phyloP scores from a whole-genome alignment of 805 yeast species.

The Komagataella populi region DNA sequence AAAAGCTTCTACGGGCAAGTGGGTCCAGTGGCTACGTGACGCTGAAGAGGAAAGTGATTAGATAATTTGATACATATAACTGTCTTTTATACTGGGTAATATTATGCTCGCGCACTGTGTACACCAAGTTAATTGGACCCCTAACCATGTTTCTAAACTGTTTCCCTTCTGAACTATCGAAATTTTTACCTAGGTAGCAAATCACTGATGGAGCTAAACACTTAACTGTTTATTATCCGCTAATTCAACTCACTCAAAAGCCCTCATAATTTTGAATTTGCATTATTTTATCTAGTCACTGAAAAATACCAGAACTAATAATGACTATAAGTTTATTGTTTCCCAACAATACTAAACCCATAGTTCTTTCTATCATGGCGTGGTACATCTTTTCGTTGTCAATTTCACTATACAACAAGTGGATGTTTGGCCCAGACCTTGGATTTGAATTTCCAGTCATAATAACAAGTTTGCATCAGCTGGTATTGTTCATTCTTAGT shows the following conservation, averaged over 20 bases:
- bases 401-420: conserved; percentile 76
- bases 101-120: not conserved
- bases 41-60: conserved; percentile 50
- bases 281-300: not conserved
- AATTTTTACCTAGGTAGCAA: not conserved
- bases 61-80: too few relatives aligned
- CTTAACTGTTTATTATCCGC: not conserved
- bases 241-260: not conserved
- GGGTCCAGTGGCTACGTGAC: conserved; percentile 77
- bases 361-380: conserved; percentile 13
- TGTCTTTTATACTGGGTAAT: not conserved
- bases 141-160: not conserved
- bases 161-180: not conserved
- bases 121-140: not conserved
- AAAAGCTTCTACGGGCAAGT: conserved; percentile 47
- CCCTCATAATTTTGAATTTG: not conserved
- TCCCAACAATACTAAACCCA: not conserved
- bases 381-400: conserved; percentile 65
- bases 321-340: not conserved
- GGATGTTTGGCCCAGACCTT: conserved; percentile 88
- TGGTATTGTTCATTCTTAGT: conserved; percentile 47
- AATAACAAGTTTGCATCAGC: conserved; percentile 77
- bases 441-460: conserved; percentile 75
- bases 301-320: not conserved
- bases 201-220: not conserved